These are phyloP conservation scores for Tetrahymena thermophila DNA, from an alignment of 73 alveolate genomes.

Conservation along the genomic window DNA sequence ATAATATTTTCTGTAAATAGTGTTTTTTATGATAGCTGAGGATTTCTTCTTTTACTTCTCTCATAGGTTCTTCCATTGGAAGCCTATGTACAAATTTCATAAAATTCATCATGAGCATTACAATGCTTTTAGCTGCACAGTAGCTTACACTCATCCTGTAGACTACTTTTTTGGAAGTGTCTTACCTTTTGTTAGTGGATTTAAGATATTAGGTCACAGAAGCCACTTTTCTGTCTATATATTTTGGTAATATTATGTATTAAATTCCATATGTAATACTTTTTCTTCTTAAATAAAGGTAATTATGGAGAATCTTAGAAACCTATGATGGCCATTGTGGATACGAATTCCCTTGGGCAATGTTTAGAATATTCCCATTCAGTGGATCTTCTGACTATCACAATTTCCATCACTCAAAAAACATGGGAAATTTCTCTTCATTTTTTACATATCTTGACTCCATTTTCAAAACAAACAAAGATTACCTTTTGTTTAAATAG, in stretches of 20 bases:
- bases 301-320: constrained; percentile 46
- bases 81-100: constrained; percentile 12
- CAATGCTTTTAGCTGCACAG: constrained; percentile 42
- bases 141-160: constrained; percentile 64
- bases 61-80: constrained; percentile 56
- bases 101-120: constrained; percentile 57
- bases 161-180: constrained; percentile 59
- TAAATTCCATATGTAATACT: background rate
- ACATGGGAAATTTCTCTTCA: constrained; percentile 61
- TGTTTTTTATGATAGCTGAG: constrained; percentile 47
- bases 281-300: constrained; percentile 13
- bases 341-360: constrained; percentile 73
- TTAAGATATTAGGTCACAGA: constrained; percentile 29
- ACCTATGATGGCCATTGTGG: constrained; percentile 81
- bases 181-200: constrained; percentile 48
- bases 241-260: background rate
- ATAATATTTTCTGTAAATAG: constrained; percentile 24
- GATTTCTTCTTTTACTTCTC: constrained; percentile 55
- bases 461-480: constrained; percentile 46
- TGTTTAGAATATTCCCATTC: constrained; percentile 62
- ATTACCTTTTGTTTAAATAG: constrained; percentile 5
- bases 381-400: constrained; percentile 58
- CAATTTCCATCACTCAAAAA: constrained; percentile 70
- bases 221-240: constrained; percentile 29
- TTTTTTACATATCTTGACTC: constrained; percentile 70